Evolutionary conservation across 2,329 filamentous ascomycete genomes (phyloP), one percentile per base, ranked within the genome.

Genomic region (Pseudocercospora fuligena): DNA sequence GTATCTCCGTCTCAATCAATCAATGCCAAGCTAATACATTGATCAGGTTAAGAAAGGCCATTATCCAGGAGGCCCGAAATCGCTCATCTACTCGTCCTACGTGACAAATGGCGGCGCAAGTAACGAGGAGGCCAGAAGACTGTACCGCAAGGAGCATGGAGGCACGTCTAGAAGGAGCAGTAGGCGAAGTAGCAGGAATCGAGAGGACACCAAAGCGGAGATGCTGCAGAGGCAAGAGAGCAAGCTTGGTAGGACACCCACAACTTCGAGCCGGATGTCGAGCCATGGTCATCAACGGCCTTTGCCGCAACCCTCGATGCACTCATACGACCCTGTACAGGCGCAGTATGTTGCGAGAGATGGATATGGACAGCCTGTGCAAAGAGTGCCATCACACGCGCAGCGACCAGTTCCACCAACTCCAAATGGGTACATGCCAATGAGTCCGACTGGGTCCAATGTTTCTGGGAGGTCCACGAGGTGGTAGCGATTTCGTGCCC

Each of bases 101-200:
- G 74, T 80, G 12, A 69, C 78, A 66, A 79, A 80, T 57, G 80
- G 79, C 19, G 78, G 78, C 12, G 75, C 74, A 4, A 75, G 73
- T 53, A 66, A 78, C 27, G 70, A 68, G 2, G 75, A 79, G 61
- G 75, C 76, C 21, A 72, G 75, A 33, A 62, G 71, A 43, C 61
- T 79, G 33, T 77, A 73, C 61, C 66, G 69, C n/a, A 71, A 72
- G 12, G 73, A 70, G 60, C 57, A 74, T 43, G 66, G 66, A n/a
- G 61, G 47, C 8, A 31, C 56, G 16, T 51, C 31, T 14, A 63
- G 66, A 46, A 43, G 33, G 7, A 62, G n/a, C 33, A 66, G 63
- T n/a, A 19, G 54, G 12, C 60, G 60, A 0, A 56, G 23, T 16
- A 66, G 66, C 36, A 56, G 51, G 40, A 57, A 31, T 7, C 47